Conservation (phyloP, 495 filamentous ascomycete genomes). For the Penicillium goetzii region DNA sequence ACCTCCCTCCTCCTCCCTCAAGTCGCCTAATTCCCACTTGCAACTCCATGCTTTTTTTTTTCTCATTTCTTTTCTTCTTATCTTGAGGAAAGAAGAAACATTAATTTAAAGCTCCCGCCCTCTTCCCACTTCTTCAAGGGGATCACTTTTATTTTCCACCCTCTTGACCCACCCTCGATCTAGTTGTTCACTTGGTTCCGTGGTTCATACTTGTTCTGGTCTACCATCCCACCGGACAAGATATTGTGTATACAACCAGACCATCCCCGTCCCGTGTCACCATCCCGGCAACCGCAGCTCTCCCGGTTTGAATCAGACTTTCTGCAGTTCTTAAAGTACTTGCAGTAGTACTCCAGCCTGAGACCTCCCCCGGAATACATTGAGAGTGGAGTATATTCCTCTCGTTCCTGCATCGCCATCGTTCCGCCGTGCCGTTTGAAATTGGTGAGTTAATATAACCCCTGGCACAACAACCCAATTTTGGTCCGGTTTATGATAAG, state of each 20-base stretch:
- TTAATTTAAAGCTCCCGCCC: slow-evolving; percentile 2
- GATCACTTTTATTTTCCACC: slow-evolving; percentile 7
- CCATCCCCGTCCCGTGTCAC: slow-evolving; percentile 29
- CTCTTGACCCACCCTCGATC: slow-evolving; percentile 13
- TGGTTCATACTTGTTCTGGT: slow-evolving; percentile 6
- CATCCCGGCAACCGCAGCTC: slow-evolving; percentile 9
- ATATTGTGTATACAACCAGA: slow-evolving; percentile 34
- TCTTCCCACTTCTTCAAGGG: slow-evolving; percentile 6
- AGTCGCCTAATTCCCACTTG: background rate
- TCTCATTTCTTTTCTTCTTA: background rate
- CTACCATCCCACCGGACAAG: slow-evolving; percentile 12
- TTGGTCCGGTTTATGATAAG: slow-evolving; percentile 26
- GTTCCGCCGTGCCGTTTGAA: slow-evolving; percentile 17
- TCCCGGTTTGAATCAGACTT: background rate
- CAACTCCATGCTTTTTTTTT: background rate
- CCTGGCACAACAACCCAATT: slow-evolving; percentile 4
- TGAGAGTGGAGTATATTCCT: slow-evolving; percentile 22
- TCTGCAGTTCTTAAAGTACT: background rate
- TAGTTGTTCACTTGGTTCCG: background rate
- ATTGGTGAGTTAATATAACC: background rate
- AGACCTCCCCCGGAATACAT: slow-evolving; percentile 8
- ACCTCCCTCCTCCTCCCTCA: slow-evolving; percentile 16
- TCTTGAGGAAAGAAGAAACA: background rate
- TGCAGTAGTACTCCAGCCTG: background rate
- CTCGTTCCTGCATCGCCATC: slow-evolving; percentile 27